Percentiles rank a stretch among this genome's conserved stretches.
Evolutionary conservation across 2,329 filamentous ascomycete species (phyloP).

Genomic region (Diaporthe capsici): DNA sequence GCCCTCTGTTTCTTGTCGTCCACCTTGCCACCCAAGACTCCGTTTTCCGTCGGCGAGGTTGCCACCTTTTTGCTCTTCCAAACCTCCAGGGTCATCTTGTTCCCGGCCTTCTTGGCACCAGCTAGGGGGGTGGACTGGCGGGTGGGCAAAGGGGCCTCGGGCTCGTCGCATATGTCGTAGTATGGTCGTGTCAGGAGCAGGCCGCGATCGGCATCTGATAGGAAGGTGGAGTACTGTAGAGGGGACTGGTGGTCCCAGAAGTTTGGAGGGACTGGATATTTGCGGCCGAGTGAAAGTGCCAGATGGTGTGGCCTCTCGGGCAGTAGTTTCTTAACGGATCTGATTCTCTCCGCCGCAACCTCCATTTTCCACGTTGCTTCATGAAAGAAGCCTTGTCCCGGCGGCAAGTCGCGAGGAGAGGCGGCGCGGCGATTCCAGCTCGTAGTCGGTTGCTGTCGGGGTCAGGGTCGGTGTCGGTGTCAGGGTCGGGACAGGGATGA

Average conservation of each 20-base stretch:
- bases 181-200: conserved; percentile 69
- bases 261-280: conserved; percentile 60
- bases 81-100: conserved; percentile 69
- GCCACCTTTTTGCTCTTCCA: conserved; percentile 68
- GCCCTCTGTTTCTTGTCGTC: conserved; percentile 44
- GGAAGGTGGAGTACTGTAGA: conserved; percentile 70
- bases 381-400: conserved; percentile 41
- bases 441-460: not conserved
- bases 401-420: conserved; percentile 34
- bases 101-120: conserved; percentile 54
- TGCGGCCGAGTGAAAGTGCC: conserved; percentile 62
- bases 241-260: conserved; percentile 60
- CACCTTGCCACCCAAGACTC: conserved; percentile 40
- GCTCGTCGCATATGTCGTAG: conserved; percentile 70
- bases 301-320: conserved; percentile 68
- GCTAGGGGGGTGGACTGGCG: conserved; percentile 44
- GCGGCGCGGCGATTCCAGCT: not conserved
- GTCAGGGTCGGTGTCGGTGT: not conserved
- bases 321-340: conserved; percentile 65
- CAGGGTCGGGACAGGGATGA: not conserved
- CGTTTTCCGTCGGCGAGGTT: conserved; percentile 53
- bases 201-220: conserved; percentile 71
- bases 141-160: conserved; percentile 48
- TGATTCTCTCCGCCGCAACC: conserved; percentile 70
- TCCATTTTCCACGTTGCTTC: conserved; percentile 63